Conservation (phyloP, 371 early-diverging fungal species). For the Zopfochytrium polystomum region DNA sequence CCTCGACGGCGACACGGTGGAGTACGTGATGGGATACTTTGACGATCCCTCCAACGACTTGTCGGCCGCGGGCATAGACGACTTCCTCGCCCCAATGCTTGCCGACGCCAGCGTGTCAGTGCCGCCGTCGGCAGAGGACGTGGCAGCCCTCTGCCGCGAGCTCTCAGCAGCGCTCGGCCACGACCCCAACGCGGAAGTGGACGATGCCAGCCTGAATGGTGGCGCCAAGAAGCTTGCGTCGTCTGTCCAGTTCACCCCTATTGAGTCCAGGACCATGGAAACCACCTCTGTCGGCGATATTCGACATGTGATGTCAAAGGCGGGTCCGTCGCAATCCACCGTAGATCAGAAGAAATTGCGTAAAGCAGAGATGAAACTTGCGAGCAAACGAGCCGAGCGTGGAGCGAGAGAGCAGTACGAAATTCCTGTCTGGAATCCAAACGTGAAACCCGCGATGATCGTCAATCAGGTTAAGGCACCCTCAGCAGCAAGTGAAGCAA, state of each 20-base stretch:
- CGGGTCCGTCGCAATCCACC: conserved; percentile 60
- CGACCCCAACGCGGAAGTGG: conserved; percentile 6
- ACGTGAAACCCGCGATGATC: conserved; percentile 57
- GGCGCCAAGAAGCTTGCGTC: conserved; percentile 28
- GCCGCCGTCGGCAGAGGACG: conserved; percentile 55
- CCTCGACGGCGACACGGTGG: conserved; percentile 35
- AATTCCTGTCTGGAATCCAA: conserved; percentile 52
- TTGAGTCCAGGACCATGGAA: conserved; percentile 7
- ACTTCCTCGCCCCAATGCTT: conserved; percentile 83
- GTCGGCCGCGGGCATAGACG: conserved; percentile 69
- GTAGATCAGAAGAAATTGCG: conserved; percentile 88
- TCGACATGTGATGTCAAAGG: conserved; percentile 60
- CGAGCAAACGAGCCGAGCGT: conserved; percentile 84
- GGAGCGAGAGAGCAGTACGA: conserved; percentile 73
- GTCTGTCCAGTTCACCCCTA: conserved; percentile 28
- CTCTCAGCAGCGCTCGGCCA: conserved; percentile 17
- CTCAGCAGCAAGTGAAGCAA: conserved; percentile 58
- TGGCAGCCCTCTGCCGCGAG: conserved; percentile 20
- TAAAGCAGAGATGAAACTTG: conserved; percentile 90
- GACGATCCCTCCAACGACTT: conserved; percentile 70
- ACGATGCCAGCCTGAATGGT: conserved; percentile 11
- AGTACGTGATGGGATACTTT: conserved; percentile 67
- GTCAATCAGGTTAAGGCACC: conserved; percentile 54
- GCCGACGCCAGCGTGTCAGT: conserved; percentile 67
- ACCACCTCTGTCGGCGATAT: conserved; percentile 50